Evolutionary conservation across 306 rosid species (phyloP), one percentile per base, ranked within the genome.

Genomic region (Cyamopsis tetragonoloba): DNA sequence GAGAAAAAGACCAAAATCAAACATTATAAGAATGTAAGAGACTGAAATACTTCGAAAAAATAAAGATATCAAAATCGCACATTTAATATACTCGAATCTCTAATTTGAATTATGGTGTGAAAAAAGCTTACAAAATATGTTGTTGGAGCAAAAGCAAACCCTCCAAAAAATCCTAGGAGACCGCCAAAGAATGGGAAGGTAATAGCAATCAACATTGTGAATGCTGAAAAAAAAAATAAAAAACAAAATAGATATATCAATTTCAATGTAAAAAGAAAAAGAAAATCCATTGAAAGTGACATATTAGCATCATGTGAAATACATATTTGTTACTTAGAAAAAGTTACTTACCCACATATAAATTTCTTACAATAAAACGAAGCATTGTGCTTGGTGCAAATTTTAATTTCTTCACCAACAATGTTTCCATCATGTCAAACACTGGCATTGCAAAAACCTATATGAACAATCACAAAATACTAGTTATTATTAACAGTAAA

Each of bases 131-230:
- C 98, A 30, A 81, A 92, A 62, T 84, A 92, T 55, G 96, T 77
- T 39, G 98, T 92, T 2, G 98, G 98, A 47, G 98, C 92, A 32
- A 92, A 87, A 55, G 96, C 95, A 65, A 92, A 92, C 59, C 96
- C 98, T 62, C 98, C 98, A 6, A 92, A 89, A 63, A 89, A 89
- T 50, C 83, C 82, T 3, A 85, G 81, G 37, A 88, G 87, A 8
- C 86, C 98, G 17, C 79, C 18, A n/a, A 92, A 92, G 81, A 92
- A 92, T 51, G 98, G 98, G 81, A 92, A 89, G 56, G 91, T 81
- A 54, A 89, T 84, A 30, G 41, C 95, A 13, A 86, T 2, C 55
- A 89, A 89, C 96, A 92, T 84, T 2, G 98, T 92, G 27, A 81
- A 54, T 35, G 84, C 96, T 89, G 89, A 68, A 78, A 74, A 2